These are phyloP conservation scores for Wickerhamomyces kurtzmanii DNA, from an alignment of 805 yeast genomes.

Conservation along the genomic window DNA sequence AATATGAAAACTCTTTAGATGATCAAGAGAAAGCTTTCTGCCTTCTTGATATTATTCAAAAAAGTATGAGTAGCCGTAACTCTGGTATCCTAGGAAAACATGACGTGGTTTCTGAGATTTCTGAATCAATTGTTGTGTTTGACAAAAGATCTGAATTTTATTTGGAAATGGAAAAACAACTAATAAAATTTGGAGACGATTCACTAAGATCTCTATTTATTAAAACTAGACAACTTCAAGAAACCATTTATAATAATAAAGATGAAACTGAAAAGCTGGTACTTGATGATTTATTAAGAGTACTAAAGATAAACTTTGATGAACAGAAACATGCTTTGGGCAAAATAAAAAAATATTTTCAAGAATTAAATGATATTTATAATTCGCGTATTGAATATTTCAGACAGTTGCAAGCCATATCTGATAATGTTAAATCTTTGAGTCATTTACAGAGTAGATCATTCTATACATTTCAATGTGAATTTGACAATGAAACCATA, in stretches of 20 bases:
- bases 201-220: no score
- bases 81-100: slow-evolving; percentile 20
- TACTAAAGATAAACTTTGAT: slow-evolving; percentile 19
- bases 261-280: no score
- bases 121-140: slow-evolving; percentile 8
- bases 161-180: slow-evolving; percentile 14
- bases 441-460: no score
- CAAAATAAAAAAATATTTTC: slow-evolving; percentile 29
- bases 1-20: slow-evolving; percentile 64
- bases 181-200: slow-evolving; percentile 13
- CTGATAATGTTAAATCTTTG: slow-evolving; percentile 66
- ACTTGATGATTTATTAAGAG: slow-evolving; percentile 5
- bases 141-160: slow-evolving; percentile 21
- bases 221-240: no score
- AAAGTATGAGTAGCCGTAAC: slow-evolving; percentile 34
- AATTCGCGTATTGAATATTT: slow-evolving; percentile 79
- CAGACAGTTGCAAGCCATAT: slow-evolving; percentile 73
- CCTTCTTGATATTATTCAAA: slow-evolving; percentile 44
- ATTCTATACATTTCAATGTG: slow-evolving; percentile 11
- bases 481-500: slow-evolving; percentile 11
- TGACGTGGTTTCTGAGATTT: slow-evolving; percentile 3
- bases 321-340: slow-evolving; percentile 20
- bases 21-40: slow-evolving; percentile 66
- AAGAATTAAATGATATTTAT: slow-evolving; percentile 51
- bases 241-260: no score